A percentile compares a stretch with the other conserved stretches of the same genome.
These are phyloP conservation scores for Coix lacrymajobi DNA, from an alignment of 176 grass and related monocot genomes.

Conservation along the genomic window DNA sequence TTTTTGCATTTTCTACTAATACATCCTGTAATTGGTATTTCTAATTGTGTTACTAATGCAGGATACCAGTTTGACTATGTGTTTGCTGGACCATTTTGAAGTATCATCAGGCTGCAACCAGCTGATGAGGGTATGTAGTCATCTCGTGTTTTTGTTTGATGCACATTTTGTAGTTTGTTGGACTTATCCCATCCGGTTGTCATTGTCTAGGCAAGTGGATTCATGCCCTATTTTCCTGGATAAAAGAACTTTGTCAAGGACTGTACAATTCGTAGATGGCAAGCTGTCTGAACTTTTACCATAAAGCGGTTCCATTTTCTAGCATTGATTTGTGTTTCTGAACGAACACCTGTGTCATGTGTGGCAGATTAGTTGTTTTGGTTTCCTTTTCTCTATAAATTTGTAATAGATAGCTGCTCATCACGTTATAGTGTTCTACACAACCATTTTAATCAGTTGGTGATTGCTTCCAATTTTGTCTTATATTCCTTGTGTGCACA, in stretches of 20 bases:
- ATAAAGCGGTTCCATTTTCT: not conserved
- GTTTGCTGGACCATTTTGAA: constrained; percentile 81
- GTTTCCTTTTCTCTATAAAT: not conserved
- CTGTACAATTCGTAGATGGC: not conserved
- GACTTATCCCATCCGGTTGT: not conserved
- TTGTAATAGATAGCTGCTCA: not conserved
- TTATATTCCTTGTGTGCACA: not conserved
- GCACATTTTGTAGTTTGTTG: not conserved
- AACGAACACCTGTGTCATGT: not conserved
- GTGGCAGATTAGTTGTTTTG: not conserved
- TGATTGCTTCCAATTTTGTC: not conserved
- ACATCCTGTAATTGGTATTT: not conserved
- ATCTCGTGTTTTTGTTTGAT: not conserved
- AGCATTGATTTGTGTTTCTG: not conserved
- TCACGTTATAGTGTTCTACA: not conserved
- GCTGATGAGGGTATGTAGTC: constrained; percentile 37
- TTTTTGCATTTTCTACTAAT: not conserved
- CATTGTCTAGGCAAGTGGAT: constrained; percentile 35
- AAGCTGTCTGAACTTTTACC: not conserved
- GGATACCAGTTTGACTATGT: constrained; percentile 66
- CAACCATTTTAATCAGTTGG: not conserved
- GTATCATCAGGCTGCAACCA: constrained; percentile 57
- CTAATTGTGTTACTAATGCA: constrained; percentile 22
- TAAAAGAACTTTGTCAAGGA: not conserved
- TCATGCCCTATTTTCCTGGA: not conserved